Percentiles rank a stretch among this genome's conserved stretches.
phyloP scores from a whole-genome alignment of 176 grass and related monocot genomes.

The Oryza meridionalis region DNA sequence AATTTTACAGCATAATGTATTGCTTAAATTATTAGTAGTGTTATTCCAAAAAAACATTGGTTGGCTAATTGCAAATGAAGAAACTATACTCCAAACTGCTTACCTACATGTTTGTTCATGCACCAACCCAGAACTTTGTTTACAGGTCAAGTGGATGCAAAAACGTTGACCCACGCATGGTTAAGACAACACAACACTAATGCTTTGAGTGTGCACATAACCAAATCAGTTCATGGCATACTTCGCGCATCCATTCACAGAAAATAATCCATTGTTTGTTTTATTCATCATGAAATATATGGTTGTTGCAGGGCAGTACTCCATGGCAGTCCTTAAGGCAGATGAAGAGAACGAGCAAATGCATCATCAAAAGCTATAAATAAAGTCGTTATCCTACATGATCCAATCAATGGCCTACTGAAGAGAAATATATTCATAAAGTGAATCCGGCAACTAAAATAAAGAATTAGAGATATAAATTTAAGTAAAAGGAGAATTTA shows the following conservation, averaged over 20 bases:
- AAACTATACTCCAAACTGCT: background rate
- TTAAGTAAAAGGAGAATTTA: slow-evolving; percentile 19
- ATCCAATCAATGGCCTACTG: background rate
- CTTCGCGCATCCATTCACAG: background rate
- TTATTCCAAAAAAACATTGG: background rate
- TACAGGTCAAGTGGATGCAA: slow-evolving; percentile 5
- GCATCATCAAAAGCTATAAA: background rate
- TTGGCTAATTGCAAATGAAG: slow-evolving; percentile 2
- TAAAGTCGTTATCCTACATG: background rate
- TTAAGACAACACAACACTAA: background rate
- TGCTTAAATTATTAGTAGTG: background rate
- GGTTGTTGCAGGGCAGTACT: background rate
- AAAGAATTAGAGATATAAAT: background rate
- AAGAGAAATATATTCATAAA: background rate
- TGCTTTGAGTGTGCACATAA: background rate
- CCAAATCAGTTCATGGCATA: background rate
- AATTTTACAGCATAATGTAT: background rate
- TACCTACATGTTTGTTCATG: background rate
- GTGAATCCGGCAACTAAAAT: slow-evolving; percentile 16
- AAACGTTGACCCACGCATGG: background rate
- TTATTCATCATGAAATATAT: slow-evolving; percentile 12
- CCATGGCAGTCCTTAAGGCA: background rate
- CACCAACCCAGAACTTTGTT: slow-evolving; percentile 8
- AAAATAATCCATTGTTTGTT: slow-evolving; percentile 23
- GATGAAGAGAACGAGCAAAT: background rate